Percentiles rank a stretch among this genome's conserved stretches.
phyloP scores from a whole-genome alignment of 768 basidiomycete genomes.

The Tricholoma sp. region DNA sequence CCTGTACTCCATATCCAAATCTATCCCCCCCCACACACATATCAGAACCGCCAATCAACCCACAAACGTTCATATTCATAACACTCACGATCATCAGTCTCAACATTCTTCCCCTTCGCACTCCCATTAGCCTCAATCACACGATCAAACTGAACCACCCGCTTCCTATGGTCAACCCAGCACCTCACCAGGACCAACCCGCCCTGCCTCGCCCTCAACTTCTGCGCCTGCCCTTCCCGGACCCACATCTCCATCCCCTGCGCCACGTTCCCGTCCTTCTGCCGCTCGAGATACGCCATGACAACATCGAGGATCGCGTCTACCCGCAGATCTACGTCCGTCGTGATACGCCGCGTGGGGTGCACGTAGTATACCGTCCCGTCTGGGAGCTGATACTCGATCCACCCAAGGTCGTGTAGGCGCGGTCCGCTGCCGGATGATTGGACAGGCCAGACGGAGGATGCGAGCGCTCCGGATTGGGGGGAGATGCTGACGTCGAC shows the following conservation, averaged over 20 bases:
- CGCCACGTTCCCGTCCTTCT: constrained; percentile 22
- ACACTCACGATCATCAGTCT: constrained; percentile 42
- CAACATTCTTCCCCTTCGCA: constrained; percentile 19
- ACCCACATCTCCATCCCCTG: constrained; percentile 61
- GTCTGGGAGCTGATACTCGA: constrained; percentile 72
- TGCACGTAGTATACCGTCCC: constrained; percentile 67
- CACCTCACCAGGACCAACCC: constrained; percentile 35
- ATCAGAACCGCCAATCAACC: background rate
- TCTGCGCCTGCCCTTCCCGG: constrained; percentile 31
- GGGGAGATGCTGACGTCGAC: constrained; percentile 19
- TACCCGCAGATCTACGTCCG: constrained; percentile 63
- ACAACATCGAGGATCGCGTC: constrained; percentile 46
- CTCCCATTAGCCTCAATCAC: constrained; percentile 27
- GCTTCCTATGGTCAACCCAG: constrained; percentile 65
- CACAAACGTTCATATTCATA: background rate
- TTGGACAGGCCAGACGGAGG: constrained; percentile 15
- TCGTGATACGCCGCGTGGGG: constrained; percentile 53
- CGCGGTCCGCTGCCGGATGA: constrained; percentile 23
- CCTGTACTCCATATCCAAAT: constrained; percentile 68
- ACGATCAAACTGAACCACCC: constrained; percentile 45
- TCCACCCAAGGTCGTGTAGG: constrained; percentile 63
- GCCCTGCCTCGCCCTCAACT: constrained; percentile 11
- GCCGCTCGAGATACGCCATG: constrained; percentile 39
- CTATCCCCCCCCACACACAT: constrained; percentile 36
- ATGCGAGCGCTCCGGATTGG: constrained; percentile 16